phyloP scores from a whole-genome alignment of 2,329 filamentous ascomycete genomes.

The Tympanopsis confertula region DNA sequence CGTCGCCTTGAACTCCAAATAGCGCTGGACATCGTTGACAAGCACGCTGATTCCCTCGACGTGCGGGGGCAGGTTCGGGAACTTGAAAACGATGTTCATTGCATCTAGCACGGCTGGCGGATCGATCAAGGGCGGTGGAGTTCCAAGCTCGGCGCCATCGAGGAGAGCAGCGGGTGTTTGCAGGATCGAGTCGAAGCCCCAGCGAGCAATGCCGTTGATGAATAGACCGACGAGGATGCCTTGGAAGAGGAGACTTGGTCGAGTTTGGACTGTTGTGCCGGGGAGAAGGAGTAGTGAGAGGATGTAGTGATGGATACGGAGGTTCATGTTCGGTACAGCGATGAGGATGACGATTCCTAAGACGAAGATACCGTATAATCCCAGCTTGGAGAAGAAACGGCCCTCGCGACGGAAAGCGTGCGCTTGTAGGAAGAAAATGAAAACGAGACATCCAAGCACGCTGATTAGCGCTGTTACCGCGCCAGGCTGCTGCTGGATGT shows the following conservation, averaged over 20 bases:
- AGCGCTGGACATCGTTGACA: constrained; percentile 16
- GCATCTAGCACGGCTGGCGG: background rate
- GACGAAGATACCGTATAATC: constrained; percentile 46
- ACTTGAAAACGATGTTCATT: background rate
- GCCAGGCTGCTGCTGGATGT: constrained; percentile 52
- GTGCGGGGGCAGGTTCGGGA: background rate
- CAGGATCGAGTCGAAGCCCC: constrained; percentile 56
- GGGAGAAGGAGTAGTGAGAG: constrained; percentile 52
- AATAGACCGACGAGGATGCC: constrained; percentile 55
- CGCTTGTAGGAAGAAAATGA: constrained; percentile 47
- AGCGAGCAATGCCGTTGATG: constrained; percentile 55
- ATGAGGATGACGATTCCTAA: constrained; percentile 47
- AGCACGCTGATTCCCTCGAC: constrained; percentile 15
- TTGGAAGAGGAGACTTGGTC: constrained; percentile 50
- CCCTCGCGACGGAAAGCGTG: constrained; percentile 53
- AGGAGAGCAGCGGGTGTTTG: constrained; percentile 44
- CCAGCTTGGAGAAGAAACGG: constrained; percentile 47
- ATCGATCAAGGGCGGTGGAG: background rate
- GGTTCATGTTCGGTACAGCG: constrained; percentile 45
- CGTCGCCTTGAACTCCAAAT: constrained; percentile 10
- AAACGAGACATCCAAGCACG: constrained; percentile 42
- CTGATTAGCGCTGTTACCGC: constrained; percentile 51
- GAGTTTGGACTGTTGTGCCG: constrained; percentile 51
- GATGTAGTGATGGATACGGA: constrained; percentile 61
- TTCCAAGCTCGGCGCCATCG: background rate